phyloP scores from a whole-genome alignment of 495 filamentous ascomycete species.

The Chaetomium cochliodes region DNA sequence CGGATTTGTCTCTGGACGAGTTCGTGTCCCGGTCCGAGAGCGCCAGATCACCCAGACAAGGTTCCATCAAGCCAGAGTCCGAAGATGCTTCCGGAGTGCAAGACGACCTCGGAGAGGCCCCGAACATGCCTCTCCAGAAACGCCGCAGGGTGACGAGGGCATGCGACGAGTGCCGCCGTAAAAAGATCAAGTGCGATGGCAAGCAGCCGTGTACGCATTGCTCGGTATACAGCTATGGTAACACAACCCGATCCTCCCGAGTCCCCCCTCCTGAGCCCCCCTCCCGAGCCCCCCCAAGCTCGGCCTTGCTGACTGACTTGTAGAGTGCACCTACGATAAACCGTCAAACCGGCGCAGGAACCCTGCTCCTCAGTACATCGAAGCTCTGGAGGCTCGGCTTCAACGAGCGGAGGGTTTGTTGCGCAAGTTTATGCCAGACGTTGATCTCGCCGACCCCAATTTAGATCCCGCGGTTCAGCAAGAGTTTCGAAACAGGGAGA shows the following conservation, averaged over 20 bases:
- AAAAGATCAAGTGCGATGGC: constrained; percentile 98
- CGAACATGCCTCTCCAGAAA: constrained; percentile 70
- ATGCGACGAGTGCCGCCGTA: constrained; percentile 93
- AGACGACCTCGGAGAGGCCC: constrained; percentile 28
- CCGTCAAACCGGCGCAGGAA: constrained; percentile 94
- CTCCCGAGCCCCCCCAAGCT: not conserved
- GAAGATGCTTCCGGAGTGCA: constrained; percentile 27
- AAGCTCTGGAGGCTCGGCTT: constrained; percentile 80
- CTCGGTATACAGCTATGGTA: constrained; percentile 97
- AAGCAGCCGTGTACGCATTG: constrained; percentile 98
- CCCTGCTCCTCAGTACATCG: constrained; percentile 91
- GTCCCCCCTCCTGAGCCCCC: constrained; percentile 1
- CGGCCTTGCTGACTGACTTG: constrained; percentile 36
- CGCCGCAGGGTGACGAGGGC: constrained; percentile 84
- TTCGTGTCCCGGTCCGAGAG: constrained; percentile 36
- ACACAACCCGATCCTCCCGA: constrained; percentile 29
- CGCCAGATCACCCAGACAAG: constrained; percentile 27
- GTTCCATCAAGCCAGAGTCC: constrained; percentile 31
- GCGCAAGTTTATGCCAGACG: constrained; percentile 73
- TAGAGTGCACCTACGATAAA: constrained; percentile 98
- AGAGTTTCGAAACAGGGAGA: constrained; percentile 51
- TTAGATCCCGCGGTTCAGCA: constrained; percentile 68
- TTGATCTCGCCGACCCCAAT: constrained; percentile 80
- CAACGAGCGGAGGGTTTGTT: constrained; percentile 82
- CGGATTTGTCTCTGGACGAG: constrained; percentile 36